These are phyloP conservation scores for Penicillium sp. DNA, from an alignment of 2,329 filamentous ascomycete genomes.

Conservation along the genomic window DNA sequence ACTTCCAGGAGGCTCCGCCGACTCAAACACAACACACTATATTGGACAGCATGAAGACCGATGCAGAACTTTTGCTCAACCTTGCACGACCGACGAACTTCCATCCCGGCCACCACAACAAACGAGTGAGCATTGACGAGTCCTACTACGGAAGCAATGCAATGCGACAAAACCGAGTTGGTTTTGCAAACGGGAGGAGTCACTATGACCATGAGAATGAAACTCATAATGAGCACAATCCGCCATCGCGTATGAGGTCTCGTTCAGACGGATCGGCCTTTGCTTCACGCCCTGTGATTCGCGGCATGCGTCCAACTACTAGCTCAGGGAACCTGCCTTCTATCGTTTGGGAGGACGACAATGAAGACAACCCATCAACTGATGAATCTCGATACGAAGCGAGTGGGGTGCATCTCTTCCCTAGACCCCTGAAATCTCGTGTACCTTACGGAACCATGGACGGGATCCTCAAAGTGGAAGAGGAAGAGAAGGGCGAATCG, in stretches of 20 bases:
- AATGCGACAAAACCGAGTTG: conserved; percentile 21
- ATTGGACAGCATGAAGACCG: conserved; percentile 42
- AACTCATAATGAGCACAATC: conserved; percentile 17
- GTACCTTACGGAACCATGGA: conserved; percentile 12
- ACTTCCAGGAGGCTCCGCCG: conserved; percentile 21
- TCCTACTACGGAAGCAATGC: conserved; percentile 23
- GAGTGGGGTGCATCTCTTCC: conserved; percentile 9
- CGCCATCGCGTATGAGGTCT: conserved; percentile 37
- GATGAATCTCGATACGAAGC: conserved; percentile 9
- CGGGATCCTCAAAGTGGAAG: conserved; percentile 23
- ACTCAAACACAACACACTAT: conserved; percentile 18
- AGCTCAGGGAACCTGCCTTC: conserved; percentile 34
- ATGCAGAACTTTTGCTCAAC: conserved; percentile 46
- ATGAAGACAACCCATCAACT: conserved; percentile 14
- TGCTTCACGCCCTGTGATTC: conserved; percentile 34
- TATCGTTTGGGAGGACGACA: conserved; percentile 32
- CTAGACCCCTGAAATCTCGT: conserved; percentile 5
- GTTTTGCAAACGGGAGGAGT: conserved; percentile 13
- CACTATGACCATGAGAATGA: conserved; percentile 18
- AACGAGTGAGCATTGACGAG: conserved; percentile 32
- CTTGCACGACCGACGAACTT: conserved; percentile 39
- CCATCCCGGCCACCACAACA: conserved; percentile 22
- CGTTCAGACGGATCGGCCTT: conserved; percentile 41
- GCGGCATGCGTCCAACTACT: conserved; percentile 35
- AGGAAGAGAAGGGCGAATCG: conserved; percentile 28